Evolutionary conservation across 179 eudicot species (phyloP), one percentile per base, ranked within the genome.

Genomic region (Heliamphora pulchella): DNA sequence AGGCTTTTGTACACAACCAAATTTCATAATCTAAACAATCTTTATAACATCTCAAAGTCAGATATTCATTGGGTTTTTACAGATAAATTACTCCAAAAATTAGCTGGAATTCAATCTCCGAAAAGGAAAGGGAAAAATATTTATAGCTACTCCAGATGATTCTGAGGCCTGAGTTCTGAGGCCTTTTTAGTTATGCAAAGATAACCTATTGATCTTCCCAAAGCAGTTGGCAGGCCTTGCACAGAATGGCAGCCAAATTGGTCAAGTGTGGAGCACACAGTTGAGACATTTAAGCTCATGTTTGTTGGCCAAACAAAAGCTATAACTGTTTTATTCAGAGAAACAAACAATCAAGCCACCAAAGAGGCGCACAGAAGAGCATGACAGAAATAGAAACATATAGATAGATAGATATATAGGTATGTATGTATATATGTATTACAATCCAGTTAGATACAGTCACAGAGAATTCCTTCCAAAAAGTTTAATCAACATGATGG

Each of bases 251-350:
- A 22, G 62, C 57, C 18, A 71, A 71, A 71, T 71, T 50, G 75
- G 15, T 48, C 39, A 71, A 54, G 75, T 18, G 75, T 53, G 62
- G 62, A 73, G 76, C 44, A 74, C 77, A 74, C 44, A 20, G 63
- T 54, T 53, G 63, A 74, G 63, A 74, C 13, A 74, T 54, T 55
- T 14, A 53, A 46, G 47, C 62, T 39, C 77, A 5, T 53, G 15
- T 13, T 11, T 8, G 63, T 74, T 3, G 43, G 14, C 63, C 58
- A 14, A 10, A 39, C 63, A 74, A 31, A 74, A 74, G 20, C 10
- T 51, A 22, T 31, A 54, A 22, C n/a, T 22, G 8, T 22, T 18
- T 9, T 31, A 53, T 14, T 57, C 31, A n/a, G 8, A 72, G 76
- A 51, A 31, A 31, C 31, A 31, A 31, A 31, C 31, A 31, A 31